Evolutionary conservation across 441 rosid genomes (phyloP).

Genomic region (Adansonia rubrostipa): DNA sequence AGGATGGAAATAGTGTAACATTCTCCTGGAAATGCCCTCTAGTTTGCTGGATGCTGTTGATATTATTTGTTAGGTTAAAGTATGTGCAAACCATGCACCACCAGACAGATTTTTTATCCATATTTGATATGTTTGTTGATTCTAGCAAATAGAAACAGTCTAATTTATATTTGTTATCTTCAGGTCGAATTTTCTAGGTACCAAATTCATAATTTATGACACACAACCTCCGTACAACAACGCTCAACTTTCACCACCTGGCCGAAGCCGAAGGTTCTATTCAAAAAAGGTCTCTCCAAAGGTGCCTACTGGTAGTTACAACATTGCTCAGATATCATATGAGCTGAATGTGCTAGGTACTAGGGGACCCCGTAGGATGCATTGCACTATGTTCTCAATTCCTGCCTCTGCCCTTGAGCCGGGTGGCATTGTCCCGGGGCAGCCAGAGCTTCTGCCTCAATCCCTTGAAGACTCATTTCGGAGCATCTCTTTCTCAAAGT

Average conservation of each 20-base stretch:
- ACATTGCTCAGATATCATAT: slow-evolving; percentile 76
- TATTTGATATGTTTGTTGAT: background rate
- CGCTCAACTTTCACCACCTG: slow-evolving; percentile 68
- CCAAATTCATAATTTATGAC: slow-evolving; percentile 81
- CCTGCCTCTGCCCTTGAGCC: slow-evolving; percentile 70
- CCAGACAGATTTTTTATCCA: background rate
- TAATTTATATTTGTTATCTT: slow-evolving; percentile 2
- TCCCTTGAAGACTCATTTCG: slow-evolving; percentile 87
- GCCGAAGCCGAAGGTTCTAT: slow-evolving; percentile 78
- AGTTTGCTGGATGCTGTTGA: background rate
- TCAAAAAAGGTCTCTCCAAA: slow-evolving; percentile 88
- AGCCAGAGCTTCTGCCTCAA: slow-evolving; percentile 69
- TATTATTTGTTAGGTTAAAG: background rate
- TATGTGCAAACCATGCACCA: background rate
- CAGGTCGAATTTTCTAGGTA: slow-evolving; percentile 94
- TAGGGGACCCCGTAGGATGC: slow-evolving; percentile 94
- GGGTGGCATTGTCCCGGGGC: slow-evolving; percentile 84
- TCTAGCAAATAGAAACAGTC: background rate
- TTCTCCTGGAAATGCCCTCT: background rate
- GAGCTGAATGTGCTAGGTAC: slow-evolving; percentile 93
- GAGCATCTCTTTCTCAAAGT: slow-evolving; percentile 74
- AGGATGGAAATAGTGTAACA: background rate
- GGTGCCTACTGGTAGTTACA: slow-evolving; percentile 86
- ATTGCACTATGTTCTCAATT: slow-evolving; percentile 80
- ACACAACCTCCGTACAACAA: slow-evolving; percentile 84